These are phyloP conservation scores for Aspergillus sergii DNA, from an alignment of 2,329 filamentous ascomycete species.

Conservation along the genomic window DNA sequence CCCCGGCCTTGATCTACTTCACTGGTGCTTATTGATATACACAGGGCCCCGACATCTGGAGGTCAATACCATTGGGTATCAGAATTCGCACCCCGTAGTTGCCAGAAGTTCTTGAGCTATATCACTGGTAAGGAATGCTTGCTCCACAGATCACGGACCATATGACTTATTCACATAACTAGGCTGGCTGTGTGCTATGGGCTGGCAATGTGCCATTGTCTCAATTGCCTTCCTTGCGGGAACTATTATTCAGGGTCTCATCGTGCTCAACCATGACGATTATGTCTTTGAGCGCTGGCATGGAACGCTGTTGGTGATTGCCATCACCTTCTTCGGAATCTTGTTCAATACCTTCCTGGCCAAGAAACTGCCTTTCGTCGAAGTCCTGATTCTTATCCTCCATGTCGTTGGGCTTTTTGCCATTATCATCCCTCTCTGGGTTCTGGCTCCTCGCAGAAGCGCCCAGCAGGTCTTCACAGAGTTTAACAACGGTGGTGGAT, in stretches of 20 bases:
- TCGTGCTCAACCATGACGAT: slow-evolving; percentile 45
- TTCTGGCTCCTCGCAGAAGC: slow-evolving; percentile 42
- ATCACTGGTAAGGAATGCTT: slow-evolving; percentile 37
- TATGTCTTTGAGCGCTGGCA: slow-evolving; percentile 49
- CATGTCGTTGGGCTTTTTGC: slow-evolving; percentile 47
- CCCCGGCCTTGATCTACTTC: background rate
- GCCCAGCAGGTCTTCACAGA: slow-evolving; percentile 43
- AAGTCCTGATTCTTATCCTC: slow-evolving; percentile 44
- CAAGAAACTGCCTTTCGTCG: slow-evolving; percentile 42
- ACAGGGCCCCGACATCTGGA: slow-evolving; percentile 44
- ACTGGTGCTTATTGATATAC: background rate
- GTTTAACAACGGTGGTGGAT: slow-evolving; percentile 47
- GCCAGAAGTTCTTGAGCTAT: slow-evolving; percentile 50
- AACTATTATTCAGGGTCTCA: slow-evolving; percentile 49
- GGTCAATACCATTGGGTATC: slow-evolving; percentile 47
- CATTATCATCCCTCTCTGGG: slow-evolving; percentile 48
- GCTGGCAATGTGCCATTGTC: slow-evolving; percentile 51
- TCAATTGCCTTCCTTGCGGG: slow-evolving; percentile 49
- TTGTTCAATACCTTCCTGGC: slow-evolving; percentile 47
- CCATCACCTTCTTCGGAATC: slow-evolving; percentile 42
- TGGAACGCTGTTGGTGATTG: slow-evolving; percentile 47
- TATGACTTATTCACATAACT: background rate
- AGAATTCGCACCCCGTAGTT: slow-evolving; percentile 46
- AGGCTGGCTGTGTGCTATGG: slow-evolving; percentile 48
- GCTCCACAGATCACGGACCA: background rate